Conservation (phyloP, 2,329 filamentous ascomycete genomes). For the Curvularia lunata region DNA sequence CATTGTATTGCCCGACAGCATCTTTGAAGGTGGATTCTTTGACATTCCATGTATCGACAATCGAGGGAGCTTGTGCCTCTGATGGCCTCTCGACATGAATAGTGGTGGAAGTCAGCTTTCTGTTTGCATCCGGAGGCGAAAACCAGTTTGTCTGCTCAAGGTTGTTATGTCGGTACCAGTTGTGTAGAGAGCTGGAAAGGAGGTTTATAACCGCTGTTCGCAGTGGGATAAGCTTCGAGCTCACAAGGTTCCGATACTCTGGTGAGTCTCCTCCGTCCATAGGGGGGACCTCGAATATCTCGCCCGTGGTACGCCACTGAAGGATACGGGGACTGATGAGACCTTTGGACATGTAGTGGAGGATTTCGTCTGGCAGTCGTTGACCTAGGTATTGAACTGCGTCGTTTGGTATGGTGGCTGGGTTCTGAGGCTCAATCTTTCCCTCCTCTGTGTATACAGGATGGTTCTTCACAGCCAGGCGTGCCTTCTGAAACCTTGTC, state of each 20-base stretch:
- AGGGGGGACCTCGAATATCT: slow-evolving; percentile 80
- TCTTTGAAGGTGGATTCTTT: slow-evolving; percentile 63
- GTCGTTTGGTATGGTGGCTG: slow-evolving; percentile 76
- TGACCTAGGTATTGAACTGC: slow-evolving; percentile 91
- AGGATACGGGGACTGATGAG: slow-evolving; percentile 80
- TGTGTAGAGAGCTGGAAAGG: slow-evolving; percentile 77
- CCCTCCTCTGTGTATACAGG: slow-evolving; percentile 81
- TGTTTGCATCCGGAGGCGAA: slow-evolving; percentile 26
- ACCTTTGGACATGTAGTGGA: slow-evolving; percentile 85
- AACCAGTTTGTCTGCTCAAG: slow-evolving; percentile 86
- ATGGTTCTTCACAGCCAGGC: slow-evolving; percentile 85
- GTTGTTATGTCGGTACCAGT: slow-evolving; percentile 81
- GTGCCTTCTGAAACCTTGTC: slow-evolving; percentile 84
- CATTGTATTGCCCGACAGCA: slow-evolving; percentile 36
- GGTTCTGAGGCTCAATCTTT: slow-evolving; percentile 75
- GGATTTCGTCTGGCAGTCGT: slow-evolving; percentile 85
- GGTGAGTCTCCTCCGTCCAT: slow-evolving; percentile 80
- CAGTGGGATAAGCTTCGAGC: slow-evolving; percentile 73
- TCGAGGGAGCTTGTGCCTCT: slow-evolving; percentile 56
- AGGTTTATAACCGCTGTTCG: slow-evolving; percentile 79
- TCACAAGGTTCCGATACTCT: slow-evolving; percentile 81
- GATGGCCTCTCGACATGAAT: slow-evolving; percentile 65
- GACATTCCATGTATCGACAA: slow-evolving; percentile 74
- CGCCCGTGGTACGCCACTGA: slow-evolving; percentile 80
- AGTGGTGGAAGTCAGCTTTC: slow-evolving; percentile 59